Base-by-base conservation (phyloP, 495 filamentous ascomycete genomes). In the Aspergillus conjunctus region DNA sequence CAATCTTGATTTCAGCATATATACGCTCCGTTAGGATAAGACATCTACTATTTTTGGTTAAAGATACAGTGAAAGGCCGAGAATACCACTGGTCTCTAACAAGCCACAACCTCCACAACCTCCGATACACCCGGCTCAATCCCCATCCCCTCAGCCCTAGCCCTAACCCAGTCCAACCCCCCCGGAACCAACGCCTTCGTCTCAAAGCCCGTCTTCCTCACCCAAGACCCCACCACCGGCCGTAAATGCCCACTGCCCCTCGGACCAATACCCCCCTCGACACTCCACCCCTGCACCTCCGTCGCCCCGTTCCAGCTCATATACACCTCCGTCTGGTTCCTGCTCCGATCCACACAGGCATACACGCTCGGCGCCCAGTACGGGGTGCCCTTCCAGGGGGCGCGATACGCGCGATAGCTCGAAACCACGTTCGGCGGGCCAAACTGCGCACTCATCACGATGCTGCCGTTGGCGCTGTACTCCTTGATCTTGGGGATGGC, bases 401-500 rank as follows among this genome's bases (percentile, higher is more conserved):
- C 49, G 45, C 67, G 66, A 15, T 58, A 58, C 17, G 56, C 58
- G 10, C 63, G 68, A 41, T 67, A 68, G 2, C 59, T 61, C 17
- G 51, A 56, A 5, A 58, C 48, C 37, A 57, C 61, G 4, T 51
- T 21, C 3, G 39, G 31, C 4, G 64, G 55, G 1, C 58, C 58
- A 54, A 61, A 62, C 49, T 60, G 63, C 17, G 58, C 51, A 11
- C 63, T 60, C 51, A 77, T 79, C 12, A 82, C 66, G 2, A 74
- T 67, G 15, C 73, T 73, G 0, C 83, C 82, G 39, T 80, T 68
- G 0, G 66, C 57, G 1, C 69, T 72, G 63, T 77, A 83, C 61
- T 85, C 81, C 0, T 76, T 83, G 56, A 79, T 68, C 17, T 73
- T 74, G 0, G 78, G 71, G 12, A 71, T 64, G 30, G 75, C 76